phyloP scores from a whole-genome alignment of 2,329 filamentous ascomycete species.

The Pseudocercospora musae region DNA sequence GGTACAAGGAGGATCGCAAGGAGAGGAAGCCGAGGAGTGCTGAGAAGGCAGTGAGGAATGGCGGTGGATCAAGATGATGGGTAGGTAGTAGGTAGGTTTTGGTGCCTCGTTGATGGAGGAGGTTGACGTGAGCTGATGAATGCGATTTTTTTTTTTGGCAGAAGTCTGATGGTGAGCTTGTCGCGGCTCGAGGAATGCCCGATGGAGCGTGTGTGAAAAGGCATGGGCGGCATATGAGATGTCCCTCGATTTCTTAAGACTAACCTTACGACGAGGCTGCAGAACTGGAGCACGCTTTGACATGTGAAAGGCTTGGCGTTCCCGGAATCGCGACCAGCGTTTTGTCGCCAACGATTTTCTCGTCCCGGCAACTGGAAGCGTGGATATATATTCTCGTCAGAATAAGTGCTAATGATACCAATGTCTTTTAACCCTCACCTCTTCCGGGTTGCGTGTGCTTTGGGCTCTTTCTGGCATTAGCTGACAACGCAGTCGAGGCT shows the following conservation, averaged over 20 bases:
- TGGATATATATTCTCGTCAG: not conserved
- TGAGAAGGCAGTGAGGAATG: not conserved
- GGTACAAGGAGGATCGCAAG: slow-evolving; percentile 2
- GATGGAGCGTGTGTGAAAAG: too few relatives aligned
- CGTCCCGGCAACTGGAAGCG: not conserved
- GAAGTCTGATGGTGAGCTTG: not conserved
- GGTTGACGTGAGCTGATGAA: too few relatives aligned
- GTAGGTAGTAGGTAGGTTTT: too few relatives aligned
- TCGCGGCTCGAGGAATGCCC: too few relatives aligned
- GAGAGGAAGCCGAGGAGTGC: not conserved
- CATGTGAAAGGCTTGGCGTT: not conserved
- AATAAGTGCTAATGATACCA: not conserved
- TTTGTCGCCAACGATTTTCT: not conserved
- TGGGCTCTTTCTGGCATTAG: not conserved
- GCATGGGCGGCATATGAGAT: too few relatives aligned
- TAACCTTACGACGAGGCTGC: too few relatives aligned
- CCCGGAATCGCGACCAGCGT: not conserved
- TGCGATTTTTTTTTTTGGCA: too few relatives aligned
- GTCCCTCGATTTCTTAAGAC: too few relatives aligned
- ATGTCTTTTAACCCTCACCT: not conserved
- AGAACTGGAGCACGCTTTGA: not conserved
- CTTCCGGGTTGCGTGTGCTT: not conserved
- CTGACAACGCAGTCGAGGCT: not conserved
- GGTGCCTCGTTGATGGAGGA: too few relatives aligned
- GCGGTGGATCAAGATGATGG: not conserved